Evolutionary conservation across 148 eudicot species (phyloP), one percentile per base, ranked within the genome.

Genomic region (Polygonum aviculare): DNA sequence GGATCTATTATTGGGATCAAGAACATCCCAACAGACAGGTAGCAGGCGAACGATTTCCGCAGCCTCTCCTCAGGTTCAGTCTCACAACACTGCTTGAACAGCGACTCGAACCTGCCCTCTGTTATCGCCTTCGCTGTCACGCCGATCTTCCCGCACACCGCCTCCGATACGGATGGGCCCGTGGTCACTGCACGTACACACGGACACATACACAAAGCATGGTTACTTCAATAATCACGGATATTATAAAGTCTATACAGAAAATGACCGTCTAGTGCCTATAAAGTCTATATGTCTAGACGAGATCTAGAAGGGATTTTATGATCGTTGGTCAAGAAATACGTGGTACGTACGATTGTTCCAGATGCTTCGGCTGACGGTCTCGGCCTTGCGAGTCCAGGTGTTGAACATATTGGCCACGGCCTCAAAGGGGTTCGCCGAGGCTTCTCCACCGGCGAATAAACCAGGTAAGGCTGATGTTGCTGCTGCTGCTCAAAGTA

Each of bases 131-230:
- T 91, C 7, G 91, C 91, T 15, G 88, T 85, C 78, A 89, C 74
- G 77, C 85, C 87, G 44, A 91, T 52, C 81, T 89, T 89, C 38
- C 90, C 96, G 88, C 84, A 87, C 2, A 92, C 96, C 39, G 86
- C 81, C 39, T 62, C 88, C 16, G 91, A 40, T 52, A 89, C 81
- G 4, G 91, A 89, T 11, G 88, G 85, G 12, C 93, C 96, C 22
- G 90, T 87, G 76, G 80, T 91, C 85, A 91, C 93, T 88, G 81
- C 80, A 82, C 14, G 14, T 50, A 39, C 4, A 39, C 7, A 39
- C 31, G 31, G 31, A 26, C 31, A 26, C 31, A 26, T 26, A 26
- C 1, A 26, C 31, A 26, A 26, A 1, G 31, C 31, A 26, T 26
- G 31, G 1, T 26, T 26, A 26, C 0, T 26, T 26, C 31, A 26